Evolutionary conservation across 2,329 filamentous ascomycete genomes (phyloP), one percentile per base, ranked within the genome.

Genomic region (Diaporthe longicolla): DNA sequence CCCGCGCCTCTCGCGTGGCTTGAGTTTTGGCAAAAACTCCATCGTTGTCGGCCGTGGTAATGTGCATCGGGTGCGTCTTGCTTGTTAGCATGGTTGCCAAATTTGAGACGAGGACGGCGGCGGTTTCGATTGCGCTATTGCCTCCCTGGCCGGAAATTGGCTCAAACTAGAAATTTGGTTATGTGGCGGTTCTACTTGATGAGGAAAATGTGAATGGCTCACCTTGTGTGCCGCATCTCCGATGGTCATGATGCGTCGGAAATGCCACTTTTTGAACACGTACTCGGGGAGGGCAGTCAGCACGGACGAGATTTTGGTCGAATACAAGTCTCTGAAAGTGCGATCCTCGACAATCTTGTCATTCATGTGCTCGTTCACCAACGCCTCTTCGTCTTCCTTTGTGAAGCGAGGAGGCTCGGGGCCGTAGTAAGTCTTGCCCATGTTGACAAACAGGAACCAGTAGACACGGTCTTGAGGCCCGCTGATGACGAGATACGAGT

Each of bases 171-270:
- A 8, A 13, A 45, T 2, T 45, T 40, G 3, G 43, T 45, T 45
- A 45, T 45, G 19, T 4, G 63, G 43, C 10, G 4, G 13, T 37
- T 5, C 24, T n/a, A 0, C 48, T 55, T 40, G 32, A 13, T 17
- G 43, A 48, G 19, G 1, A 15, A 10, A 55, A 1, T 10, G 1
- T 26, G 3, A 26, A 26, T 1, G 5, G 3, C 61, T 37, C 69
- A 80, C 80, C 79, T 83, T 84, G 73, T 83, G 82, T 1, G 76
- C 79, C 0, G 81, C 76, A 50, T 83, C 82, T 8, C 82, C 82
- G 0, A 83, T 74, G 1, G 76, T 76, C 2, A 82, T 73, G 10
- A 83, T 80, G 8, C 81, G 76, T 13, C 76, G 70, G 69, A 79
- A 82, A 69, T 78, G 78, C 82, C 82, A 84, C 54, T 79, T 80